Percentiles rank a stretch among this genome's conserved stretches.
Evolutionary conservation across 1,284 basidiomycete species (phyloP).

Genomic region (Ceratobasidium papillatum): DNA sequence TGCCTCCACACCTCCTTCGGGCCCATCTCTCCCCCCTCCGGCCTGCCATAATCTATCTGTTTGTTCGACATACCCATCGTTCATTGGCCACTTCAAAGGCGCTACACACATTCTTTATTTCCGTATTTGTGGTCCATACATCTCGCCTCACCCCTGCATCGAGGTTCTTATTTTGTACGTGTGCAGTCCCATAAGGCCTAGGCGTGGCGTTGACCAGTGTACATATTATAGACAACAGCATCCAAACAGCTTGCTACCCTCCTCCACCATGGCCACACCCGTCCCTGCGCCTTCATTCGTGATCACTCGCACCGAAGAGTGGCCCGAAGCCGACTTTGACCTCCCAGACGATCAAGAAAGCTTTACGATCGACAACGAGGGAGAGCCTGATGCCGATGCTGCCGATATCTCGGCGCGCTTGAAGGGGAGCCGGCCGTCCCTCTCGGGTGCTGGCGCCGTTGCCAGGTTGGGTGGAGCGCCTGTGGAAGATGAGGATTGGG

Average conservation of each 20-base stretch:
- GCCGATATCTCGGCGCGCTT: not conserved
- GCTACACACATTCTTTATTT: constrained; percentile 19
- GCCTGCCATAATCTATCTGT: not conserved
- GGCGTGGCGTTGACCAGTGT: constrained; percentile 19
- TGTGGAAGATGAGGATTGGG: constrained; percentile 68
- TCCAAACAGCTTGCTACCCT: not conserved
- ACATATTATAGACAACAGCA: constrained; percentile 11
- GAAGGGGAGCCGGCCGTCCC: constrained; percentile 21
- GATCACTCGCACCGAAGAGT: constrained; percentile 62
- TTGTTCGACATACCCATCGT: constrained; percentile 9
- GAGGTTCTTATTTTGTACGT: constrained; percentile 37
- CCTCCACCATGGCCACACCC: constrained; percentile 22
- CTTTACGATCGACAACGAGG: constrained; percentile 67
- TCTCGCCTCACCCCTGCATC: constrained; percentile 31
- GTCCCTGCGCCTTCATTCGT: constrained; percentile 34
- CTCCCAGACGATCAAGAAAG: constrained; percentile 75
- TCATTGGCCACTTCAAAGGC: constrained; percentile 36
- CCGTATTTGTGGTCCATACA: constrained; percentile 10
- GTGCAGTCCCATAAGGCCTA: constrained; percentile 2
- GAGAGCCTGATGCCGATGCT: constrained; percentile 47
- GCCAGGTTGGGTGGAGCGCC: constrained; percentile 35
- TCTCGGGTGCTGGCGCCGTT: constrained; percentile 38
- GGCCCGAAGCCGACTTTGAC: constrained; percentile 80
- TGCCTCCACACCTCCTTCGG: not conserved
- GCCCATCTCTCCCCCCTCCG: not conserved